Evolutionary conservation across 495 filamentous ascomycete species (phyloP).

Genomic region (Halenospora varia): DNA sequence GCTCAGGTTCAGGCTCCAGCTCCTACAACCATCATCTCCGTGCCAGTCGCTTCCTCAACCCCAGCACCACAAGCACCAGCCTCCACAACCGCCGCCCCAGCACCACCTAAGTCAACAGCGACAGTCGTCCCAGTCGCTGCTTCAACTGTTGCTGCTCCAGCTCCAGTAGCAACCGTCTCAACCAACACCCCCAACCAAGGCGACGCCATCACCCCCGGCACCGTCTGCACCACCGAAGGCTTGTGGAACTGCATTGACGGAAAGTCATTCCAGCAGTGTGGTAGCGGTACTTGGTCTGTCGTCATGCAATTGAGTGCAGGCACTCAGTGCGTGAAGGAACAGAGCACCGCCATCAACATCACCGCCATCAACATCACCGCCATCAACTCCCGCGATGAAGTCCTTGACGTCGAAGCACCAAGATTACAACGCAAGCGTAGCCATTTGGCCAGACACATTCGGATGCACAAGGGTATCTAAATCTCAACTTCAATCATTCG

Average conservation of each 20-base stretch:
- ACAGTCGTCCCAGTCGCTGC: background rate
- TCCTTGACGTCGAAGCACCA: no score
- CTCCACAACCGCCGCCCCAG: background rate
- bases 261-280: constrained; percentile 58
- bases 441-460: no score
- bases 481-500: no score
- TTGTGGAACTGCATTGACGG: constrained; percentile 61
- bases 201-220: constrained; percentile 22
- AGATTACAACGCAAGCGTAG: no score
- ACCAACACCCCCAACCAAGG: constrained; percentile 9
- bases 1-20: no score
- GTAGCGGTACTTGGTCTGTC: constrained; percentile 52
- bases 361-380: no score
- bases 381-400: no score
- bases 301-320: constrained; percentile 50
- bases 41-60: background rate
- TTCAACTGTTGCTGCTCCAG: background rate
- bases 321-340: constrained; percentile 50
- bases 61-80: background rate
- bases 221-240: constrained; percentile 43
- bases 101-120: no score
- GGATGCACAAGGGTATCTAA: no score
- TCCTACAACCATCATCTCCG: background rate
- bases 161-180: background rate
- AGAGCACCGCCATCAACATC: no score